Evolutionary conservation across 768 basidiomycete genomes (phyloP).

Genomic region (Phlebiopsis flavidoalba): DNA sequence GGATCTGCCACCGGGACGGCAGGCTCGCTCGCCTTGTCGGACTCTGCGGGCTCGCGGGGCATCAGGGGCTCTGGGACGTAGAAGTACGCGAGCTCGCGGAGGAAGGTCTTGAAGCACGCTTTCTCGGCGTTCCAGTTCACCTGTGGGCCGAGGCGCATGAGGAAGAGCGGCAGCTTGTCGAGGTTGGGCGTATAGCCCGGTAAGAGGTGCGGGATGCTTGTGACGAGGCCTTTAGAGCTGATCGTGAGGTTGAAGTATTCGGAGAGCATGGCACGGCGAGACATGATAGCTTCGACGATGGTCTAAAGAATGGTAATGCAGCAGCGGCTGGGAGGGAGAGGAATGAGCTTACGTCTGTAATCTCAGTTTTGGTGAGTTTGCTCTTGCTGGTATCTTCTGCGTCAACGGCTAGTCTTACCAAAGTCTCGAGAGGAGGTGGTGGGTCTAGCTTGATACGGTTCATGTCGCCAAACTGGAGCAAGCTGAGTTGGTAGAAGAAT

Average conservation of each 20-base stretch:
- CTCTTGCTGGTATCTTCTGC: conserved; percentile 51
- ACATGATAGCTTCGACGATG: conserved; percentile 56
- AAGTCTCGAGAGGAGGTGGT: conserved; percentile 61
- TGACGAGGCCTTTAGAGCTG: conserved; percentile 58
- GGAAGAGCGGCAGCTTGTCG: conserved; percentile 81
- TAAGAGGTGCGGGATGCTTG: conserved; percentile 76
- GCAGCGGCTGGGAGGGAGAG: neutral
- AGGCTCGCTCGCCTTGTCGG: conserved; percentile 28
- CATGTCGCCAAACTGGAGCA: conserved; percentile 87
- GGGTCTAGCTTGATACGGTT: conserved; percentile 77
- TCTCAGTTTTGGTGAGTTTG: conserved; percentile 51
- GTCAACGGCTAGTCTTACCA: conserved; percentile 77
- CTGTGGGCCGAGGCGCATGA: conserved; percentile 91
- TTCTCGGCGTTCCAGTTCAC: conserved; percentile 85
- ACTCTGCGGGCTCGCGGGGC: conserved; percentile 11
- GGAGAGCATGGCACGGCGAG: conserved; percentile 73
- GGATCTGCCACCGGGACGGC: conserved; percentile 80
- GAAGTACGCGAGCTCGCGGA: conserved; percentile 89
- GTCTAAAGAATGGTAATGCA: conserved; percentile 34
- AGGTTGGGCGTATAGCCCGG: conserved; percentile 88
- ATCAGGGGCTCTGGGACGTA: conserved; percentile 64
- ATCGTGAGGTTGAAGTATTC: conserved; percentile 89
- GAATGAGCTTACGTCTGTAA: conserved; percentile 57
- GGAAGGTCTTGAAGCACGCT: conserved; percentile 80
- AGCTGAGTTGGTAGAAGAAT: conserved; percentile 88